phyloP scores from a whole-genome alignment of 352 stramenopile species.

The Phytophthora agathidicida region DNA sequence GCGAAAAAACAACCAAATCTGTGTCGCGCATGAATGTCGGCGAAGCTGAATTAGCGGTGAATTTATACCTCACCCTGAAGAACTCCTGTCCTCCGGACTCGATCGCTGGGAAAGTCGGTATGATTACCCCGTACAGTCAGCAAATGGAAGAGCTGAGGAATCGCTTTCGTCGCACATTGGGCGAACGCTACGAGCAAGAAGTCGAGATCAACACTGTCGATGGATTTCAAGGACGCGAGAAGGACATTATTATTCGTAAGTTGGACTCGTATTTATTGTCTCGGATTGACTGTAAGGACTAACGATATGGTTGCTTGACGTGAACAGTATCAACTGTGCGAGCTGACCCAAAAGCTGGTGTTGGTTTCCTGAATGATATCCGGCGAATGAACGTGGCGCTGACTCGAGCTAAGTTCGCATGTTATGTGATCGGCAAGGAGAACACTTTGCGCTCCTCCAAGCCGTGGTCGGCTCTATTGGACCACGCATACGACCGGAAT shows the following conservation, averaged over 20 bases:
- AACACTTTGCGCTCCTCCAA: constrained; percentile 83
- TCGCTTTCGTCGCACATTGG: constrained; percentile 60
- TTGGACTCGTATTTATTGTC: constrained; percentile 10
- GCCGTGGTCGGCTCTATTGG: constrained; percentile 79
- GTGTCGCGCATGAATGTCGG: constrained; percentile 84
- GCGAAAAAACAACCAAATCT: constrained; percentile 70
- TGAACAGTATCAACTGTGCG: constrained; percentile 85
- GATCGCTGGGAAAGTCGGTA: constrained; percentile 82
- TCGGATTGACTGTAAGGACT: background rate
- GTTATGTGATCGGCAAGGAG: constrained; percentile 89
- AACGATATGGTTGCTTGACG: constrained; percentile 15
- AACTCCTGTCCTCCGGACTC: constrained; percentile 81
- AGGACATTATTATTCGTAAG: constrained; percentile 92
- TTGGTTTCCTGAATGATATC: constrained; percentile 91
- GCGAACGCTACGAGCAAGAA: constrained; percentile 77
- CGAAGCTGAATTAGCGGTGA: constrained; percentile 85
- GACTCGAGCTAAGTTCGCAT: constrained; percentile 88
- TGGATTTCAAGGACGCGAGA: constrained; percentile 92
- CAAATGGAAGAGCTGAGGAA: constrained; percentile 88
- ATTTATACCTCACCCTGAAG: constrained; percentile 87
- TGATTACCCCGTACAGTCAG: constrained; percentile 91
- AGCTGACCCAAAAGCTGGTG: constrained; percentile 77
- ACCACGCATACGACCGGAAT: constrained; percentile 63
- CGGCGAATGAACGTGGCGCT: constrained; percentile 90
- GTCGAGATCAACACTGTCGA: constrained; percentile 94